Conservation (phyloP, 2,329 filamentous ascomycete genomes). For the Helotiales sp. region DNA sequence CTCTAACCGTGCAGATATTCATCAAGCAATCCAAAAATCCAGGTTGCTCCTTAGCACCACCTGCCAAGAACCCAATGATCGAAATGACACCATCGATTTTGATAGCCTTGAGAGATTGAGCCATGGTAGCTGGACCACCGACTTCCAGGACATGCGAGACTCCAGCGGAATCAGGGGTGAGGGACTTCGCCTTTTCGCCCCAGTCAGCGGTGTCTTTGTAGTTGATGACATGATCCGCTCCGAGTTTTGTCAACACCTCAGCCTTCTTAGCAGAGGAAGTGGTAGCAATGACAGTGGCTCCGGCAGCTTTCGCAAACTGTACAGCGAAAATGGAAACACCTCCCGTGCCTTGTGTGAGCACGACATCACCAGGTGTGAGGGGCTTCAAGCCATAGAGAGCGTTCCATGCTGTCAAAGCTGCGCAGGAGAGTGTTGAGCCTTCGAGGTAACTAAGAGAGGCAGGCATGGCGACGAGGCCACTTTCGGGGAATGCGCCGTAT, state of each 20-base stretch:
- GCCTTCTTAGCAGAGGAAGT: constrained; percentile 41
- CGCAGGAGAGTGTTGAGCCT: constrained; percentile 50
- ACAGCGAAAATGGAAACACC: constrained; percentile 41
- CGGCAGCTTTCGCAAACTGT: constrained; percentile 43
- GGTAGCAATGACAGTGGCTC: constrained; percentile 44
- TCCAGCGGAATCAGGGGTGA: constrained; percentile 39
- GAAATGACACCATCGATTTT: constrained; percentile 43
- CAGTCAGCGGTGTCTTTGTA: constrained; percentile 42
- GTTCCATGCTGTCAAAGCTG: constrained; percentile 58
- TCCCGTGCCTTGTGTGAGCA: constrained; percentile 45
- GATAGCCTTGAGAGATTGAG: constrained; percentile 41
- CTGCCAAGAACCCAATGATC: constrained; percentile 41
- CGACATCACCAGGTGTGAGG: constrained; percentile 37
- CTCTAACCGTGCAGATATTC: constrained; percentile 44
- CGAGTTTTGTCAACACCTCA: constrained; percentile 39
- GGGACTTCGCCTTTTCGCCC: constrained; percentile 39
- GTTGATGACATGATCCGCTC: constrained; percentile 45
- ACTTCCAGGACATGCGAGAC: constrained; percentile 47
- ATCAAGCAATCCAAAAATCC: constrained; percentile 34
- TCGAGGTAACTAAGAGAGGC: constrained; percentile 46
- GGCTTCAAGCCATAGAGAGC: constrained; percentile 50
- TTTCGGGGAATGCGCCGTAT: constrained; percentile 49
- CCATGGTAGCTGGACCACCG: constrained; percentile 41
- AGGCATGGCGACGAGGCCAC: constrained; percentile 63
- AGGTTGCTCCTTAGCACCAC: constrained; percentile 25